Conservation (phyloP, 2,329 filamentous ascomycete genomes). For the Furcasterigmium sp. region DNA sequence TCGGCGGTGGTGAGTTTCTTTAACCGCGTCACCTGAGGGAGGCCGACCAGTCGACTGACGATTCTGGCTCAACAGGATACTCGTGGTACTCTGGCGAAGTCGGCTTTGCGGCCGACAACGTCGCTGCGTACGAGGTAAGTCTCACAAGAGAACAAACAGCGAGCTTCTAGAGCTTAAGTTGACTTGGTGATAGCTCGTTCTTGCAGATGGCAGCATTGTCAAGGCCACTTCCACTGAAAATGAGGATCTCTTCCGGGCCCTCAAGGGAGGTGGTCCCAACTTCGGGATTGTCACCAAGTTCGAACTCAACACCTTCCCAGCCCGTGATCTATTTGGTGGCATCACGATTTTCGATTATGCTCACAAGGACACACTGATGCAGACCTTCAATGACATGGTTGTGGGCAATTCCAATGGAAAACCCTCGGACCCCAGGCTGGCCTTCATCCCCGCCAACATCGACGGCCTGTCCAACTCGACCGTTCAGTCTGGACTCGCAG, state of each 20-base stretch:
- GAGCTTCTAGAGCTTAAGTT: slow-evolving; percentile 18
- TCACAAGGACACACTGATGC: neutral
- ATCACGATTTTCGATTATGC: neutral
- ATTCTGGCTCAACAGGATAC: neutral
- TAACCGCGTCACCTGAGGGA: neutral
- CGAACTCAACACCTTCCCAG: slow-evolving; percentile 19
- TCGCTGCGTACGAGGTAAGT: slow-evolving; percentile 28
- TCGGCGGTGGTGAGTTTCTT: slow-evolving; percentile 21
- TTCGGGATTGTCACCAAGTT: slow-evolving; percentile 35
- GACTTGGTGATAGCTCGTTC: slow-evolving; percentile 33
- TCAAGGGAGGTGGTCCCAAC: slow-evolving; percentile 44
- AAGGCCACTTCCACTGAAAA: slow-evolving; percentile 28
- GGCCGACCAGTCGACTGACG: rapidly evolving
- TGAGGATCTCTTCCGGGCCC: slow-evolving; percentile 38
- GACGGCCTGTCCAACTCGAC: neutral
- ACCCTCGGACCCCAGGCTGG: neutral
- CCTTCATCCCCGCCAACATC: slow-evolving; percentile 1
- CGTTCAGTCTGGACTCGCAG: neutral
- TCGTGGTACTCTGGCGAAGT: slow-evolving; percentile 1
- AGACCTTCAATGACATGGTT: slow-evolving; percentile 1
- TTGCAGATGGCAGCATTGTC: slow-evolving; percentile 34
- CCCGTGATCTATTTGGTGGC: slow-evolving; percentile 5
- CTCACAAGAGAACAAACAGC: rapidly evolving
- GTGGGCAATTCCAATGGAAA: neutral
- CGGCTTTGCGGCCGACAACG: slow-evolving; percentile 32